Base-by-base conservation (phyloP, 306 rosid species). In the Mimosa bimucronata region DNA sequence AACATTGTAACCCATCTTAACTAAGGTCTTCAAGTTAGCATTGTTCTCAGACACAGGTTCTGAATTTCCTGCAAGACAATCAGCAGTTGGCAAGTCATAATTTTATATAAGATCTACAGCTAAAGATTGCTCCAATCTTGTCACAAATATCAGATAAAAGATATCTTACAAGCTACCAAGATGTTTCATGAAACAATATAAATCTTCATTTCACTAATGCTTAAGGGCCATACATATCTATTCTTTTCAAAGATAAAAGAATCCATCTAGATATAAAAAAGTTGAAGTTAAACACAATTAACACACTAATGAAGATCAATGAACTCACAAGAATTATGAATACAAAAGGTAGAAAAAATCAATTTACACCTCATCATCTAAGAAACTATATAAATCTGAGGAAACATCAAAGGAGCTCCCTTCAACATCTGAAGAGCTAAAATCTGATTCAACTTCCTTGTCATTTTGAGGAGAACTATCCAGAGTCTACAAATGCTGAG, bases 1-100 rank as follows among this genome's bases (percentile, higher is more conserved):
- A 46, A 18, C 75, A 23, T 86, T 31, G 83, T 80, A 93, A 23
- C 99, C 99, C 99, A 96, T 93, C 21, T 80, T 83, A 75, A 90
- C 86, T 79, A 96, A 88, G 62, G 87, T 1, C 77, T 21, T n/a
- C 23, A 89, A 48, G 41, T 77, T 80, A 57, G 53, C 79, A 73
- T 78, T 88, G 58, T 77, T 78, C 52, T 75, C 86, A 64, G 90
- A 86, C 67, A 61, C 74, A 46, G 88, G 71, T 80, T 79, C 82
- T 48, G 61, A 16, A 84, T 66, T 77, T 79, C 93, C 99, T 96
- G 91, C 73, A 83, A 73, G 52, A 81, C 7, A 34, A 34, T 3
- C 38, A 34, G 38, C 38, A 34, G 5, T 34, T 34, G 38, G 38
- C 38, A 34, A 34, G 38, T 34, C 38, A 66, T 26, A 68, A 41